Evolutionary conservation across 2,329 filamentous ascomycete genomes (phyloP), one percentile per base, ranked within the genome.

Genomic region (Gaeumannomyces sp.): DNA sequence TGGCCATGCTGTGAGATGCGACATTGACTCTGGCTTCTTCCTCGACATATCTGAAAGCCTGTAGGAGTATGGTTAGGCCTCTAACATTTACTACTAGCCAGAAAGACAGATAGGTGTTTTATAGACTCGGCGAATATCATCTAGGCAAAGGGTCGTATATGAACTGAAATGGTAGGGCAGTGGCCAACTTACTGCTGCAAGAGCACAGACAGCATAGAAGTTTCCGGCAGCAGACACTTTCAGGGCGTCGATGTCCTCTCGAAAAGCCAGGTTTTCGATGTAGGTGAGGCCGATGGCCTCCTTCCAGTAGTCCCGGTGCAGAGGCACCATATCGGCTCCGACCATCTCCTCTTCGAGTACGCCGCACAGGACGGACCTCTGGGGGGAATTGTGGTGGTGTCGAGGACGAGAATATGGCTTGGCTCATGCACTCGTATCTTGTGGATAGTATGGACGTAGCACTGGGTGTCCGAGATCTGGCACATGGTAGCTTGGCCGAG

Each of bases 401-500:
- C 84, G 72, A 92, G 87, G 69, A 96, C 88, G 1, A 98, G 78
- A 62, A 97, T 90, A 68, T 89, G 87, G 2, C 89, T 90, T 0
- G 94, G 93, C 29, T 89, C 85, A 70, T 92, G 90, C 29, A 97
- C 87, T 63, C 86, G 85, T 45, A 98, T 83, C 73, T 97, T 97
- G 75, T 96, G 91, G 35, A 96, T 81, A 0, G 93, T 96, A 72
- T 89, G 89, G 65, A 93, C 88, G 73, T 96, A 98, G 45, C 93
- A 96, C 73, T 97, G 93, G 65, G 89, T 96, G 75, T 98, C 94
- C 72, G 90, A 93, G 68, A 98, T 94, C 72, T 97, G 92, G 72
- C 92, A 96, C 56, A 98, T 82, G 33, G 93, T 86, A 22, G 87
- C 91, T 76, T 97, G 92, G 56, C 90, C 91, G 2, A 91, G 93